phyloP scores from a whole-genome alignment of 148 eudicot species.

The Spergularia bocconei region DNA sequence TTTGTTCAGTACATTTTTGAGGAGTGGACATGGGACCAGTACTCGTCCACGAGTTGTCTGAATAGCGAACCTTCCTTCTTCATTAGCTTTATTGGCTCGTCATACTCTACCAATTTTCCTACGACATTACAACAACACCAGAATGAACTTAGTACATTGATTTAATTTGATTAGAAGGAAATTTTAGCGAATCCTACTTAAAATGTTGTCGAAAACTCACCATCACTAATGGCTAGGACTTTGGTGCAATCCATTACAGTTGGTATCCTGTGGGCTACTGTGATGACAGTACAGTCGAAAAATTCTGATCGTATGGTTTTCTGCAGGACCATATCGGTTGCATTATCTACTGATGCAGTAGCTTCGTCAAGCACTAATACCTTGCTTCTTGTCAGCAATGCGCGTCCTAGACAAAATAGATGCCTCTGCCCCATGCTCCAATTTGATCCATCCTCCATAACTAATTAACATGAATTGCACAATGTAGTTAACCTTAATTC shows the following conservation, averaged over 20 bases:
- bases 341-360: slow-evolving; percentile 64
- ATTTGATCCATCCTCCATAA: slow-evolving; percentile 56
- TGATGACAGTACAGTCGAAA: slow-evolving; percentile 25
- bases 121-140: slow-evolving; percentile 7
- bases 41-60: slow-evolving; percentile 54
- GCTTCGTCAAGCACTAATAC: slow-evolving; percentile 64
- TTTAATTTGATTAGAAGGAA: no score
- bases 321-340: slow-evolving; percentile 49
- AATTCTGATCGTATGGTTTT: slow-evolving; percentile 53
- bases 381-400: slow-evolving; percentile 45
- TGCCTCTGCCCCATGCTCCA: slow-evolving; percentile 75
- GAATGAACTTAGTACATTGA: not conserved
- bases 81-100: slow-evolving; percentile 50
- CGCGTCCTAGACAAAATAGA: slow-evolving; percentile 55
- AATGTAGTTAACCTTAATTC: not conserved
- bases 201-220: slow-evolving; percentile 11
- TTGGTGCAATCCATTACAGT: slow-evolving; percentile 59
- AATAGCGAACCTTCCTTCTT: slow-evolving; percentile 41
- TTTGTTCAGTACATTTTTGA: not conserved
- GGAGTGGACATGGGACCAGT: slow-evolving; percentile 21
- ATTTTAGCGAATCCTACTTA: not conserved
- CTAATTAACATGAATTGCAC: slow-evolving; percentile 38
- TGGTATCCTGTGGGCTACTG: slow-evolving; percentile 44
- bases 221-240: slow-evolving; percentile 51
- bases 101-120: slow-evolving; percentile 54